These are phyloP conservation scores for Lactarius akahatsu DNA, from an alignment of 768 basidiomycete species.

Conservation along the genomic window DNA sequence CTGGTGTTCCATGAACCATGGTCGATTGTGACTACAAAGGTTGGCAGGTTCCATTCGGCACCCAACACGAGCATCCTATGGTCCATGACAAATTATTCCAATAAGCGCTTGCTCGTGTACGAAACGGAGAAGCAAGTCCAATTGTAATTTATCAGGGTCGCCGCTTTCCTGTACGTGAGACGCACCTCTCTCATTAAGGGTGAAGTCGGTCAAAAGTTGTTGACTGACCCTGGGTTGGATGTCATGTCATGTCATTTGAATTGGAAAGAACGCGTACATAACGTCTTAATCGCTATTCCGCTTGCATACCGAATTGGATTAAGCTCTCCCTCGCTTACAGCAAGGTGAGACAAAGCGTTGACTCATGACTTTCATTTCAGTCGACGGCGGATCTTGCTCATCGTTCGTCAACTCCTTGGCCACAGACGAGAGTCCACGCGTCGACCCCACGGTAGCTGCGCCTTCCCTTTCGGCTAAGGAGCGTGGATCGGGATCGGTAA, in stretches of 20 bases:
- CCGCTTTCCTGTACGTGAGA: neutral
- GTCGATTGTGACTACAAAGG: constrained; percentile 1
- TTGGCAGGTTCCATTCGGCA: constrained; percentile 10
- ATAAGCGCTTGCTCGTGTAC: neutral
- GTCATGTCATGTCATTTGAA: constrained; percentile 4
- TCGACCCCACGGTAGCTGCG: neutral
- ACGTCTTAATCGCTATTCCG: neutral
- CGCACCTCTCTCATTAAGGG: neutral
- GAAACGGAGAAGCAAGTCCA: neutral
- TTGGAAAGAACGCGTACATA: neutral
- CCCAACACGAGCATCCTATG: neutral
- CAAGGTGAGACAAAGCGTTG: neutral
- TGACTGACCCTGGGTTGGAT: neutral
- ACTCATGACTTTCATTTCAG: neutral
- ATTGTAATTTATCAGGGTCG: neutral
- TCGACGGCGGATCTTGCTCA: neutral
- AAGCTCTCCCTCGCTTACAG: constrained; percentile 1
- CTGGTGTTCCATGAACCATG: neutral
- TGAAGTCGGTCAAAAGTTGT: neutral
- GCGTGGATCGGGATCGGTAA: neutral
- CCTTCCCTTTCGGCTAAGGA: neutral
- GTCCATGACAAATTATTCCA: constrained; percentile 8
- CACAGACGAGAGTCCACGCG: neutral
- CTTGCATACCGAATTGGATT: constrained; percentile 9
- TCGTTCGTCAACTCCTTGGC: neutral